phyloP scores from a whole-genome alignment of 75 land plant genomes.

The Picea glauca region DNA sequence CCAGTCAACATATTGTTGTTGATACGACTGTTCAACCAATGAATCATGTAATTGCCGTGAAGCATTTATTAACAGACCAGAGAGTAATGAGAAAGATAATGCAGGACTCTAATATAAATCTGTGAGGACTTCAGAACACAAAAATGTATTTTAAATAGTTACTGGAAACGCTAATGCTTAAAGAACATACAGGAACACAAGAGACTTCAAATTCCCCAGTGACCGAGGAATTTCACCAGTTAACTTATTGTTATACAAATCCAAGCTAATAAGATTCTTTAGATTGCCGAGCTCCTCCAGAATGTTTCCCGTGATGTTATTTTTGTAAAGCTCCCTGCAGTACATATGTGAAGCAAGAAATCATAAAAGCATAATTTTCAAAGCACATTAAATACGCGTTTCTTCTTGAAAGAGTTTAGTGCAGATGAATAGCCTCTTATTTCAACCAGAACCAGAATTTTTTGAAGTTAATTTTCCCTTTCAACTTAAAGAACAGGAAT shows the following conservation, averaged over 20 bases:
- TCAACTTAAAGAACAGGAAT: too few relatives aligned
- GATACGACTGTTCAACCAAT: constrained; percentile 53
- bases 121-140: too few relatives aligned
- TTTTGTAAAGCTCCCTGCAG: constrained; percentile 94
- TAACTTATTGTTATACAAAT: constrained; percentile 89
- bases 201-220: constrained; percentile 78
- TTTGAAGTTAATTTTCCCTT: too few relatives aligned
- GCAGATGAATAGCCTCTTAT: too few relatives aligned
- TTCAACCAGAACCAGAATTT: too few relatives aligned
- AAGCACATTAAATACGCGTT: too few relatives aligned
- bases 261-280: constrained; percentile 91
- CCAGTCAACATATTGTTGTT: constrained; percentile 84
- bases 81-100: too few relatives aligned
- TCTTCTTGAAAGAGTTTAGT: too few relatives aligned
- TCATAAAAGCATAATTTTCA: too few relatives aligned
- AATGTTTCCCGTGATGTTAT: constrained; percentile 80
- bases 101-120: too few relatives aligned
- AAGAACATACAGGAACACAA: constrained; percentile 85
- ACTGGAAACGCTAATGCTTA: not conserved
- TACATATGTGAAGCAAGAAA: not conserved
- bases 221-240: constrained; percentile 81
- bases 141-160: not conserved
- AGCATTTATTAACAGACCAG: not conserved
- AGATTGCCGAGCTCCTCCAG: constrained; percentile 87
- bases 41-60: not conserved